Base-by-base conservation (phyloP, 805 yeast species). In the Kodamaea hsintzibuensis region DNA sequence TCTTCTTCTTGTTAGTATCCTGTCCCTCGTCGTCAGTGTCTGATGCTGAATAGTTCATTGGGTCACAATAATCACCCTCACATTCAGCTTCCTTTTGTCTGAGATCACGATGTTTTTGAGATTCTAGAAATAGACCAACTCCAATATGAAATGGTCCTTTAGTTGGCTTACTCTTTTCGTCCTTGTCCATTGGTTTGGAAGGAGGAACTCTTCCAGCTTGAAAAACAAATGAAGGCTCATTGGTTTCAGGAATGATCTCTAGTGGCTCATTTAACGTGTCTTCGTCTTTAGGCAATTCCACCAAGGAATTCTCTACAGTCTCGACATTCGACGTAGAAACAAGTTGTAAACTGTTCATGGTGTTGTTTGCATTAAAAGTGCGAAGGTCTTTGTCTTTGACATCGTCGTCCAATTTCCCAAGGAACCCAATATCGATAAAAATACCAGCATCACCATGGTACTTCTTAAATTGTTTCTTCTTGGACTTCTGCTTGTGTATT, bases 371-470 rank as follows among this genome's bases (percentile, higher is more conserved):
- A 14, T 27, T 44, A 27, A n/a, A 44, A 27, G 35, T 30, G 10
- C 37, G 46, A 10, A 33, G 39, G 12, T 22, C 49, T 18, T 43
- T 37, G n/a, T 44, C 40, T 9, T 40, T 37, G 12, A 40, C 27
- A 13, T 25, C 42, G 18, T 43, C 39, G 18, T 38, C 47, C 37
- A 17, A 35, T n/a, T 22, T 43, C 18, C 40, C 38, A 25, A 42
- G 42, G 44, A 43, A 35, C 3, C 55, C 55, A 30, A 50, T 49
- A 27, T 53, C 52, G 27, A 53, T 49, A 42, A 53, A 53, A 12
- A 53, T 17, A n/a, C 55, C 55, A 3, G 55, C 42, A 38, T 47
- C 49, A 16, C 52, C 52, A 22, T 49, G 55, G 47, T 49, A 49
- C 35, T 50, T 50, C 25, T 53, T 49, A 22, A 49, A 40, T 12